Percentiles rank a stretch among this genome's conserved stretches.
Evolutionary conservation across 2,329 filamentous ascomycete species (phyloP).

Genomic region (Calonectria hongkongensis): DNA sequence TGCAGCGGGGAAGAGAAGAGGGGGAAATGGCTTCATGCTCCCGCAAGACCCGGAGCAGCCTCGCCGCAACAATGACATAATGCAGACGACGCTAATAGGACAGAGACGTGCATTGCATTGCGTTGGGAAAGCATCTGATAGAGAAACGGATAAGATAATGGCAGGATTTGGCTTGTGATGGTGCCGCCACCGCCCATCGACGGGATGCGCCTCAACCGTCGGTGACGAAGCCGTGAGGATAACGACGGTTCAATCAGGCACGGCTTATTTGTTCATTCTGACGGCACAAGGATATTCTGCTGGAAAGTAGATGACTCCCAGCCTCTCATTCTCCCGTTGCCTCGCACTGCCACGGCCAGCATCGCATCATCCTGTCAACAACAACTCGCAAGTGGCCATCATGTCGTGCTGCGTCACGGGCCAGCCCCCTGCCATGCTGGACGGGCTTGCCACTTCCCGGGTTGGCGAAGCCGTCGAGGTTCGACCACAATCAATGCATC

Average conservation of each 20-base stretch:
- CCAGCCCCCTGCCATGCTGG: neutral
- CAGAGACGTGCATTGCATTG: constrained; percentile 5
- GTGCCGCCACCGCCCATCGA: neutral
- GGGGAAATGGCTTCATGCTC: constrained; percentile 26
- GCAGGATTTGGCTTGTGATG: constrained; percentile 10
- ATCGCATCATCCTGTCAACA: neutral
- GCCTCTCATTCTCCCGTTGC: neutral
- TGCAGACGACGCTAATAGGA: neutral
- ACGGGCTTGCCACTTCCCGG: constrained; percentile 20
- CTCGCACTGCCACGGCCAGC: neutral
- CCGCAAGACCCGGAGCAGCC: neutral
- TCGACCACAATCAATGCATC: constrained; percentile 14
- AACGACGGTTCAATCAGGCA: constrained; percentile 12
- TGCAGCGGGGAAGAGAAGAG: constrained; percentile 22
- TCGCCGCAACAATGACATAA: constrained; percentile 12
- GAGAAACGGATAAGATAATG: neutral
- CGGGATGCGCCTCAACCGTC: neutral
- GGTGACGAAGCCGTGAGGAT: constrained; percentile 6
- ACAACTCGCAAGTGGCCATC: constrained; percentile 9
- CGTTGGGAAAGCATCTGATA: constrained; percentile 9
- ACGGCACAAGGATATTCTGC: neutral
- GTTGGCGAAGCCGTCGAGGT: constrained; percentile 7
- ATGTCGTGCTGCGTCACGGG: constrained; percentile 13
- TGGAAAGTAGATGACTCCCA: neutral
- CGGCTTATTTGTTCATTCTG: neutral